Evolutionary conservation across 805 yeast genomes (phyloP), one percentile per base, ranked within the genome.

Genomic region (Teunomyces gatunensis): DNA sequence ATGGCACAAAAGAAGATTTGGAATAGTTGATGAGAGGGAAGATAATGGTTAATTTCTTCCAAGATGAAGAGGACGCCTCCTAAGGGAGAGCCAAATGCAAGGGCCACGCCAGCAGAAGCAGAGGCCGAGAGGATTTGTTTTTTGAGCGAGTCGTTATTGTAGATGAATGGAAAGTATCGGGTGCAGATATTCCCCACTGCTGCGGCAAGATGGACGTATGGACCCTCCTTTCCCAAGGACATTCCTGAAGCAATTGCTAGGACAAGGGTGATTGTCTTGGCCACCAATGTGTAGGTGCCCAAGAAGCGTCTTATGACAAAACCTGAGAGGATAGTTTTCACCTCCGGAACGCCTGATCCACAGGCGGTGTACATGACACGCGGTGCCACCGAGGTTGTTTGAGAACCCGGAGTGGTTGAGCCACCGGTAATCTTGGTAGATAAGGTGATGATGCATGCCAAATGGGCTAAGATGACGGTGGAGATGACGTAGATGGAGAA

Each of bases 311-410:
- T 65, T 21, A 80, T 79, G 39, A 80, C 76, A 52, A 80, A 80
- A 1, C 85, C 85, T 0, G 83, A 78, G 27, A 80, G 61, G 33
- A 80, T 79, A 0, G 84, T 80, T 51, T 78, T 79, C 12, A 80
- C 85, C 60, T 80, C 84, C 0, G 84, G 83, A 2, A 80, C 84
- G 4, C 85, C 85, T 13, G 81, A 76, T 3, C 85, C 85, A 27
- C 75, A 74, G 0, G 81, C 84, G 10, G 81, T 69, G 55, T 78
- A 80, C 56, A 79, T 57, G 3, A 51, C 50, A 39, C 61, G 55
- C 2, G 59, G 58, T 27, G 23, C 17, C 39, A 44, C 45, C 21
- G 37, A 12, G 3, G 42, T 46, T 5, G 40, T 23, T 2, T 37
- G 30, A 11, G 39, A 20, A 21, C 11, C 7, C 9, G 29, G 40